These are phyloP conservation scores for Larix kaempferi DNA, from an alignment of 75 land plant species.

Conservation along the genomic window DNA sequence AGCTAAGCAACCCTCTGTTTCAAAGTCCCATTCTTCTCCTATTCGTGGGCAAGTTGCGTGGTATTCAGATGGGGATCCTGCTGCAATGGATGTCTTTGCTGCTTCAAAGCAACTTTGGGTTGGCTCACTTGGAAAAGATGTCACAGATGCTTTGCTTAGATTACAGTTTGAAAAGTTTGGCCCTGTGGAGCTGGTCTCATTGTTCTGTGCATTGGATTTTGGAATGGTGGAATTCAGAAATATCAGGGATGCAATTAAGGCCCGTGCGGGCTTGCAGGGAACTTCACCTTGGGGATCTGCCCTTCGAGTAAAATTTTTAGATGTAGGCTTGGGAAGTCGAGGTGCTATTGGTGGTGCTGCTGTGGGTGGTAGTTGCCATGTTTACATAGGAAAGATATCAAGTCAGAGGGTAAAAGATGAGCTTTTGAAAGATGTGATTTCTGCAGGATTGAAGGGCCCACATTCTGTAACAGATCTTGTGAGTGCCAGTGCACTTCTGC, in stretches of 20 bases:
- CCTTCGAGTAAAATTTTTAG: constrained; percentile 66
- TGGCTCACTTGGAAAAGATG: constrained; percentile 58
- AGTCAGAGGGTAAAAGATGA: constrained; percentile 78
- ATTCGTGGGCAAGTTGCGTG: constrained; percentile 39
- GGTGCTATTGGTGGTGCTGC: constrained; percentile 56
- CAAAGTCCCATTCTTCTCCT: constrained; percentile 28
- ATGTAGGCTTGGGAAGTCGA: constrained; percentile 51
- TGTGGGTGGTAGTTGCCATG: constrained; percentile 70
- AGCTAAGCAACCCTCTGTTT: constrained; percentile 28
- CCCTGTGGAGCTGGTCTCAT: constrained; percentile 43
- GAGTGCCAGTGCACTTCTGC: constrained; percentile 64
- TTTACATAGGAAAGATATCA: constrained; percentile 73
- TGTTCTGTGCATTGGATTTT: constrained; percentile 58
- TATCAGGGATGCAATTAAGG: constrained; percentile 82
- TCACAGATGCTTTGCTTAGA: constrained; percentile 55
- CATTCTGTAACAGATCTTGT: constrained; percentile 55
- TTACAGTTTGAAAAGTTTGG: constrained; percentile 83
- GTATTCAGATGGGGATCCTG: constrained; percentile 71
- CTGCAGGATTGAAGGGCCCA: constrained; percentile 48
- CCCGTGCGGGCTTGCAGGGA: constrained; percentile 71
- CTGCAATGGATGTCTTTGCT: constrained; percentile 72
- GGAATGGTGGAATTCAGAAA: constrained; percentile 69
- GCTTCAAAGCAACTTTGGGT: constrained; percentile 88
- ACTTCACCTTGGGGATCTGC: constrained; percentile 58
- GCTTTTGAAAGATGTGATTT: constrained; percentile 55